phyloP scores from a whole-genome alignment of 1,139 yeast genomes.

The Blastobotrys aristatus region DNA sequence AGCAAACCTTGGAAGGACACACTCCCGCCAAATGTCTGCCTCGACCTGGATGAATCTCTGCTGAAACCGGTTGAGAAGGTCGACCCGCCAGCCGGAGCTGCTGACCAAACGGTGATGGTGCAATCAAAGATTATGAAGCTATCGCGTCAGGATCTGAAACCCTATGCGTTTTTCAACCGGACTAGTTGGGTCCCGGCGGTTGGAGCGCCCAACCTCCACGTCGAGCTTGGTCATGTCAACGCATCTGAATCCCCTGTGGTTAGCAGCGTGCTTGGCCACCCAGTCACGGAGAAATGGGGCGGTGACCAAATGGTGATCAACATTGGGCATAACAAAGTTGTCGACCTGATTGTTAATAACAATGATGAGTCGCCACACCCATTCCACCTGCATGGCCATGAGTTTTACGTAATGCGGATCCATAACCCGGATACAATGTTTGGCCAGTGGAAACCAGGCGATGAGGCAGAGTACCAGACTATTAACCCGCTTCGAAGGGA shows the following conservation, averaged over 20 bases:
- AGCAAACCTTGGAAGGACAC: background rate
- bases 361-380: constrained; percentile 81
- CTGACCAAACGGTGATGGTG: constrained; percentile 19
- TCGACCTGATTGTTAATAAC: constrained; percentile 69
- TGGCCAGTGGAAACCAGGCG: constrained; percentile 40
- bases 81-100: constrained; percentile 19
- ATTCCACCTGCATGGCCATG: constrained; percentile 54
- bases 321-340: constrained; percentile 28
- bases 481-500: constrained; percentile 60
- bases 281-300: constrained; percentile 19
- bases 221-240: constrained; percentile 21
- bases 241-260: constrained; percentile 6
- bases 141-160: constrained; percentile 20
- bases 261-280: background rate
- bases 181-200: constrained; percentile 25
- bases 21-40: background rate
- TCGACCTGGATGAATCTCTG: background rate
- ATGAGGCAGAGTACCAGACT: constrained; percentile 46
- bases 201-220: constrained; percentile 27
- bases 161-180: constrained; percentile 24
- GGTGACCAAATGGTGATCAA: constrained; percentile 15
- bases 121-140: constrained; percentile 21
- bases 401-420: constrained; percentile 49
- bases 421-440: constrained; percentile 33
- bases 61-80: constrained; percentile 15